A percentile compares a stretch with the other conserved stretches of the same genome.
Conservation (phyloP, 345 rosid species). For the Conringia planisiliqua region DNA sequence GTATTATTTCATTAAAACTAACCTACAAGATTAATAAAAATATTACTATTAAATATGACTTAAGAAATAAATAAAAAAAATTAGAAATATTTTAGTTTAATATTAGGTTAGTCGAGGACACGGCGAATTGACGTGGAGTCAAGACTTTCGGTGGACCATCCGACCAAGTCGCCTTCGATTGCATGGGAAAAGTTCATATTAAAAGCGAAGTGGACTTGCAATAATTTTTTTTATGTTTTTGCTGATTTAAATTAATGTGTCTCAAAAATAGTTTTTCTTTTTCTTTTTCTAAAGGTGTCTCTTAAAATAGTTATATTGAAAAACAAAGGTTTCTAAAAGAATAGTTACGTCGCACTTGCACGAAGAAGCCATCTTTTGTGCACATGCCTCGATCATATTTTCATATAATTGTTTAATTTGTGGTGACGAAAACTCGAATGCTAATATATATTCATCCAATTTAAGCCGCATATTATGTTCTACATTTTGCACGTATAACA, state of each 20-base stretch:
- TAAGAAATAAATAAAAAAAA: background rate
- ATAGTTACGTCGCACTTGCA: constrained; percentile 24
- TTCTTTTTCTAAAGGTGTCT: background rate
- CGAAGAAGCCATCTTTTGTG: constrained; percentile 20
- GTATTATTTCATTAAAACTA: background rate
- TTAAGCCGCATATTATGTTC: background rate
- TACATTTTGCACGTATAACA: background rate
- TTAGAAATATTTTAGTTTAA: background rate
- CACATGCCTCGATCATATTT: constrained; percentile 8
- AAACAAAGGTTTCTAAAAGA: background rate
- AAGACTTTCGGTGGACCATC: constrained; percentile 26
- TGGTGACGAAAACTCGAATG: constrained; percentile 7
- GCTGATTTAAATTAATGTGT: background rate
- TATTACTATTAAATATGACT: background rate
- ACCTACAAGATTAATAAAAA: background rate
- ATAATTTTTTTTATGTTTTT: background rate
- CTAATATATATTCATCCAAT: background rate
- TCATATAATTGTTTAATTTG: background rate
- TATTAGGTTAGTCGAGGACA: constrained; percentile 23
- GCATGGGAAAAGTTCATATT: constrained; percentile 19
- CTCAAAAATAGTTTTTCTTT: background rate
- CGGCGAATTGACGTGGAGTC: constrained; percentile 29
- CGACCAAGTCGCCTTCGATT: constrained; percentile 28
- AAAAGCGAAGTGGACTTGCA: background rate
- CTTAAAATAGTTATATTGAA: background rate